A percentile compares a stretch with the other conserved stretches of the same genome.
These are phyloP conservation scores for Pseudogymnoascus sp. DNA, from an alignment of 2,329 filamentous ascomycete genomes.

Conservation along the genomic window DNA sequence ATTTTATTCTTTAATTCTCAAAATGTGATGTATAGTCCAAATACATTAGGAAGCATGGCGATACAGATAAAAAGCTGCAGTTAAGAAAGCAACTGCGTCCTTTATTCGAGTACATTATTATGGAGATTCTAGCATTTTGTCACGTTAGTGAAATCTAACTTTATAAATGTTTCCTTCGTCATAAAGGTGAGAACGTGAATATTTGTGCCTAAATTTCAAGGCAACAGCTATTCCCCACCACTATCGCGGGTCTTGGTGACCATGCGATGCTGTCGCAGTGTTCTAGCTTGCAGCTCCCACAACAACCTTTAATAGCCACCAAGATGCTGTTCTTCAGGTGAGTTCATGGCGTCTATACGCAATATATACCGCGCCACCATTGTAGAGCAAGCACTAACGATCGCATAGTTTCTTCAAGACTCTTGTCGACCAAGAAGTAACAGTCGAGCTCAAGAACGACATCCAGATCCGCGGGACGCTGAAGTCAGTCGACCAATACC, in stretches of 20 bases:
- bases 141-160: not conserved
- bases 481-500: conserved; percentile 96
- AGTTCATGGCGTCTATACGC: conserved; percentile 1
- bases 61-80: no score
- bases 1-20: no score
- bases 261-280: not conserved
- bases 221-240: not conserved
- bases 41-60: no score
- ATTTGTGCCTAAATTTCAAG: not conserved
- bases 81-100: not conserved
- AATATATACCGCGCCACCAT: not conserved
- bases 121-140: no score
- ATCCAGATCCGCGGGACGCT: conserved; percentile 92
- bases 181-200: not conserved
- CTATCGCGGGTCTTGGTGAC: not conserved
- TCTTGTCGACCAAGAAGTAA: conserved; percentile 93
- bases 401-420: conserved; percentile 87
- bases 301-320: conserved; percentile 11
- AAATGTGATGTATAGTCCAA: no score
- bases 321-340: conserved; percentile 36
- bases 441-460: conserved; percentile 98
- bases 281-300: not conserved
- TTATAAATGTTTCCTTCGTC: not conserved
- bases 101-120: not conserved
- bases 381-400: conserved; percentile 10